Percentiles rank a stretch among this genome's conserved stretches.
These are phyloP conservation scores for Lactifluus echinatus DNA, from an alignment of 768 basidiomycete genomes.

Conservation along the genomic window DNA sequence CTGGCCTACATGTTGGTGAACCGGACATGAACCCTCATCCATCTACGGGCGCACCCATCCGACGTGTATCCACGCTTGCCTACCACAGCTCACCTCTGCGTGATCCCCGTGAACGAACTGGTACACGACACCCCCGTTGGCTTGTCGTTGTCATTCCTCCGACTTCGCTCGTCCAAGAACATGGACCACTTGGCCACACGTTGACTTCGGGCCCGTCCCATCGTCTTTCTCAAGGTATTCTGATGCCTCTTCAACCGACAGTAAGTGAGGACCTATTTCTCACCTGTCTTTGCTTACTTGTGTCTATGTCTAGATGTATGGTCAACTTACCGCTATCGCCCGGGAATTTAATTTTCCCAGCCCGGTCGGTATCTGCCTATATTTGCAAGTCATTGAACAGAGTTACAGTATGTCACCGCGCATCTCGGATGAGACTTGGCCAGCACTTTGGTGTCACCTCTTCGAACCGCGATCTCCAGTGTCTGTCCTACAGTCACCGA, in stretches of 20 bases:
- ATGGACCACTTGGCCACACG: slow-evolving; percentile 50
- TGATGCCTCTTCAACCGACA: slow-evolving; percentile 70
- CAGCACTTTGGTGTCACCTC: slow-evolving; percentile 56
- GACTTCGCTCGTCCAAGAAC: slow-evolving; percentile 45
- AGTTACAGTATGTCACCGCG: slow-evolving; percentile 54
- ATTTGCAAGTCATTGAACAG: slow-evolving; percentile 53
- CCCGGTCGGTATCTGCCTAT: slow-evolving; percentile 68
- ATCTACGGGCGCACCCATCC: slow-evolving; percentile 27
- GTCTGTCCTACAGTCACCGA: slow-evolving; percentile 39
- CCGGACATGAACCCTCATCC: neutral
- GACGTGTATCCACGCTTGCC: slow-evolving; percentile 41
- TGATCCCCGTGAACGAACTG: slow-evolving; percentile 35
- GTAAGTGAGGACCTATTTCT: slow-evolving; percentile 31
- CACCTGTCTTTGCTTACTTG: slow-evolving; percentile 4
- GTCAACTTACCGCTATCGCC: slow-evolving; percentile 69
- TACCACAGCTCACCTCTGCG: slow-evolving; percentile 42
- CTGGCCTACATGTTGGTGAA: neutral
- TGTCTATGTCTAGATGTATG: slow-evolving; percentile 47
- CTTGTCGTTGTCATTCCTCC: slow-evolving; percentile 66
- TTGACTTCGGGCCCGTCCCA: slow-evolving; percentile 49
- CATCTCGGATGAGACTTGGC: slow-evolving; percentile 74
- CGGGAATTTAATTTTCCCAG: slow-evolving; percentile 78
- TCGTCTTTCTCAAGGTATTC: slow-evolving; percentile 55
- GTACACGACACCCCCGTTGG: slow-evolving; percentile 36
- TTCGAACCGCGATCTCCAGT: slow-evolving; percentile 35